Conservation (phyloP, 352 stramenopile species). For the Phytopythium vexans region DNA sequence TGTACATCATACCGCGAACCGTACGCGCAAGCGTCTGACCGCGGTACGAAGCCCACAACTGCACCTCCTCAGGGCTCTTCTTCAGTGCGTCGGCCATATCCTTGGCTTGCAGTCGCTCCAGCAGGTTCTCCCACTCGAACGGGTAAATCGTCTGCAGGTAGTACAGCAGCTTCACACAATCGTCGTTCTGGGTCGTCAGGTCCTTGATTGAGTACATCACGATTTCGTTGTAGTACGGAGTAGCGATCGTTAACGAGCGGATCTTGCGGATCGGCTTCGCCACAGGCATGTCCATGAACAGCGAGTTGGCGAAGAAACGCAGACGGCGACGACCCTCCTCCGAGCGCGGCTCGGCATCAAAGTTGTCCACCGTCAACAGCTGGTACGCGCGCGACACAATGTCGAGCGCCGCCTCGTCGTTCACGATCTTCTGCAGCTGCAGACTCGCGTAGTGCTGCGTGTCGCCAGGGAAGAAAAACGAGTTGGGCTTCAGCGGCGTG, state of each 20-base stretch:
- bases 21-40: conserved; percentile 83
- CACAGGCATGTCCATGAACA: conserved; percentile 90
- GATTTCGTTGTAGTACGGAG: conserved; percentile 89
- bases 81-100: conserved; percentile 85
- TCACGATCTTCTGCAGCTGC: conserved; percentile 76
- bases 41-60: conserved; percentile 82
- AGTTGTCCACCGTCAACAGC: conserved; percentile 86
- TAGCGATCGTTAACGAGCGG: conserved; percentile 81
- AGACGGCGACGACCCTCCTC: conserved; percentile 82
- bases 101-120: conserved; percentile 72
- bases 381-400: conserved; percentile 87
- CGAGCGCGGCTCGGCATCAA: conserved; percentile 84
- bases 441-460: conserved; percentile 79
- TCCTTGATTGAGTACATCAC: conserved; percentile 90
- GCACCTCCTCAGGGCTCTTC: conserved; percentile 76
- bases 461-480: conserved; percentile 86
- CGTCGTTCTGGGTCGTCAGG: conserved; percentile 78
- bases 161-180: conserved; percentile 95
- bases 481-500: conserved; percentile 81
- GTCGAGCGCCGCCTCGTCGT: conserved; percentile 75
- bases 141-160: conserved; percentile 92
- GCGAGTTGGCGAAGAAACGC: conserved; percentile 85
- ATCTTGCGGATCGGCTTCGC: conserved; percentile 85
- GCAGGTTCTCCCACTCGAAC: conserved; percentile 83
- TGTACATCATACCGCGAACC: conserved; percentile 88